These are phyloP conservation scores for Epichloe sibirici DNA, from an alignment of 2,329 filamentous ascomycete genomes.

Conservation along the genomic window DNA sequence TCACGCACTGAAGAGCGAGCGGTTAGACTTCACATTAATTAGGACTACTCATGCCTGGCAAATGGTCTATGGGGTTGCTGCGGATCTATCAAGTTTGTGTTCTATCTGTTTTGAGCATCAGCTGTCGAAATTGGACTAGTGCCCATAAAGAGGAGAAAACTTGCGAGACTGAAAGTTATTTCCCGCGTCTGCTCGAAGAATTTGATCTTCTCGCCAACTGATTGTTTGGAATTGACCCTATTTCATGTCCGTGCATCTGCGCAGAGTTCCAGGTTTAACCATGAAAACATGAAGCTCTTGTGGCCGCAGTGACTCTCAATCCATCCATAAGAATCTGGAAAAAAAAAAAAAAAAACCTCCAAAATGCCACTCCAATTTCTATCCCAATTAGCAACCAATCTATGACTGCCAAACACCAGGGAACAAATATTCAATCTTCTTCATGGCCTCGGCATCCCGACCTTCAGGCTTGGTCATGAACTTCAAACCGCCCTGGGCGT, in stretches of 20 bases:
- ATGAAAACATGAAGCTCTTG: no score
- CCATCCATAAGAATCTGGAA: not conserved
- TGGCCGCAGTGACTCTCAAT: no score
- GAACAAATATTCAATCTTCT: constrained; percentile 79
- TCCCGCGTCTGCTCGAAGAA: no score
- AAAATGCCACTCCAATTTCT: not conserved
- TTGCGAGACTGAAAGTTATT: no score
- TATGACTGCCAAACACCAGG: constrained; percentile 56
- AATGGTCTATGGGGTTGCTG: no score
- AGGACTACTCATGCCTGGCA: no score
- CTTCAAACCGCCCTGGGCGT: constrained; percentile 63
- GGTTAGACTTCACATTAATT: no score
- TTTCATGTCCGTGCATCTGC: not conserved
- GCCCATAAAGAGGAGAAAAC: not conserved
- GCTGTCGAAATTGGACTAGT: no score
- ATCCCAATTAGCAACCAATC: not conserved
- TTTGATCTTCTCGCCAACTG: not conserved
- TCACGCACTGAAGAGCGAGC: no score
- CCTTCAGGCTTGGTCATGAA: constrained; percentile 73
- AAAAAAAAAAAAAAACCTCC: not conserved
- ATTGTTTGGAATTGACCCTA: not conserved
- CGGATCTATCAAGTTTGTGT: no score
- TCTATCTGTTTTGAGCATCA: no score
- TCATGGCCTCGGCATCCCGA: constrained; percentile 58
- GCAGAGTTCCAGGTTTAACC: not conserved